Evolutionary conservation across 805 yeast genomes (phyloP), one percentile per base, ranked within the genome.

Genomic region (Kluyveromyces siamensis): DNA sequence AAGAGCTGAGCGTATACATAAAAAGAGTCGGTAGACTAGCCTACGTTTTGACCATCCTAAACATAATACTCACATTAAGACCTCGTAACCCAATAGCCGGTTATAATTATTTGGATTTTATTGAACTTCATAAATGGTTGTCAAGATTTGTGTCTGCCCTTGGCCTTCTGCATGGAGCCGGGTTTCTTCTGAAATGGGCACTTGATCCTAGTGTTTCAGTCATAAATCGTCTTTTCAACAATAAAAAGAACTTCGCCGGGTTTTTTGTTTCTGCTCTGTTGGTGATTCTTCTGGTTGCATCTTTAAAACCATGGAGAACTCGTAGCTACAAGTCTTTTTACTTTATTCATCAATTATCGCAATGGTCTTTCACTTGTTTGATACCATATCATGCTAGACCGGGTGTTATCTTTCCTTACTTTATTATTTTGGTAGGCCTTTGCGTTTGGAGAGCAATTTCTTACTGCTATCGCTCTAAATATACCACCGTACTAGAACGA

Each of bases 361-460:
- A 79, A 8, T 67, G 77, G 65, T 30, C 66, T 1, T 70, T 75
- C 48, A 63, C 81, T 5, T 54, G 71, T 1, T 54, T 79, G 21
- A 71, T 78, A 6, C 70, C 72, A 1, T 67, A 75, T 46, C 95
- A 85, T 64, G 86, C 93, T 1, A 73, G 91, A 51, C 91, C 91
- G 0, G 81, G 82, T 1, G 85, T 83, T 1, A 55, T 67, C 0
- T 53, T 70, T 17, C 69, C 69, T 6, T 65, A 58, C 47, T 51
- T 64, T 10, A 9, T 55, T 16, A 49, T 65, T 1, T 14, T 49
- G 6, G 37, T 59, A 14, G 57, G 58, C 35, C 56, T 55, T 13
- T 43, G 27, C 17, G 14, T 33, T 11, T 33, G 27, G 39, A 43
- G 39, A 33, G 38, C 27, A 16, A 46, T 50, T 30, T 46, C 52